Evolutionary conservation across 768 basidiomycete genomes (phyloP).

Genomic region (Suillus subaureus): DNA sequence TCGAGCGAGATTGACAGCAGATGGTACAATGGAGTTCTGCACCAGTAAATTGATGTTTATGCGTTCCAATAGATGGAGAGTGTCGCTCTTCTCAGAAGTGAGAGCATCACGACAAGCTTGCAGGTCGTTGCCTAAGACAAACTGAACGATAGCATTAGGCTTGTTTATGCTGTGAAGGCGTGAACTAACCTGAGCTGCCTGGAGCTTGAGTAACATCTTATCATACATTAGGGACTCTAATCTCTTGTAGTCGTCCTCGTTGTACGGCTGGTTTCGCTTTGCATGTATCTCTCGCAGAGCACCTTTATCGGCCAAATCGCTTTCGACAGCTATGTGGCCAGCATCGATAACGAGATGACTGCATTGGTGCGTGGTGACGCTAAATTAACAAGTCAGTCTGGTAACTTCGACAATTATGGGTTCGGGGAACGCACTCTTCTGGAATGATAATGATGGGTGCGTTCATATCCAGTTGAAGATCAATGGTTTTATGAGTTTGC

Average conservation of each 20-base stretch:
- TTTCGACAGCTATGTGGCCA: conserved; percentile 93
- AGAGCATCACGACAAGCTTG: conserved; percentile 83
- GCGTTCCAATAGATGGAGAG: conserved; percentile 87
- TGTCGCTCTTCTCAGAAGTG: conserved; percentile 51
- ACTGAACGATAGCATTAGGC: conserved; percentile 47
- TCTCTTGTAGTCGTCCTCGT: conserved; percentile 81
- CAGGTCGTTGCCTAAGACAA: conserved; percentile 85
- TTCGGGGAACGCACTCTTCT: conserved; percentile 63
- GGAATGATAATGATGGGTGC: conserved; percentile 97
- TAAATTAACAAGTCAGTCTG: conserved; percentile 32
- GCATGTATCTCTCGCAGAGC: conserved; percentile 75
- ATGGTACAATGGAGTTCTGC: conserved; percentile 91
- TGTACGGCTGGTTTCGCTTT: conserved; percentile 84
- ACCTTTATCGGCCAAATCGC: conserved; percentile 84
- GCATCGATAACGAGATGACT: conserved; percentile 93
- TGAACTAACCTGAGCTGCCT: conserved; percentile 83
- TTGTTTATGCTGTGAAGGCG: neutral
- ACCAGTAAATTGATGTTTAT: conserved; percentile 88
- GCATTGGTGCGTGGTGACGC: conserved; percentile 74
- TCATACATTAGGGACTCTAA: conserved; percentile 97
- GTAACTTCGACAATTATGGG: neutral
- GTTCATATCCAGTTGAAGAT: conserved; percentile 95
- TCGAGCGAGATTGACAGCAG: conserved; percentile 75
- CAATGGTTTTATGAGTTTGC: conserved; percentile 92
- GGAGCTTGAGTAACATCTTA: conserved; percentile 76